Evolutionary conservation across 768 basidiomycete species (phyloP).

Genomic region (Lactarius hengduanensis): DNA sequence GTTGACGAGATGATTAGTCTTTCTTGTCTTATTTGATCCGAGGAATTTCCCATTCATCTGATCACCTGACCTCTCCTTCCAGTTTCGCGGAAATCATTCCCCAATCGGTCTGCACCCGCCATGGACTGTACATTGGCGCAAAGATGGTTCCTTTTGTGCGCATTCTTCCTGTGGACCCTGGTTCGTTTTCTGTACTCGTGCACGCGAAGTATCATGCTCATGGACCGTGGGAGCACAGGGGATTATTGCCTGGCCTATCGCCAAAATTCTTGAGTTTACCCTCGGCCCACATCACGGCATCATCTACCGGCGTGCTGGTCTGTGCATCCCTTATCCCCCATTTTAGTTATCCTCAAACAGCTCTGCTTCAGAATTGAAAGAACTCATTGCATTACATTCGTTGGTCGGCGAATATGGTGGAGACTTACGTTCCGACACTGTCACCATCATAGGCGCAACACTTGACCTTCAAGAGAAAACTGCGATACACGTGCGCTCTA

Average conservation of each 20-base stretch:
- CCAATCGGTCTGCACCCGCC: slow-evolving; percentile 87
- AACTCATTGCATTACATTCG: slow-evolving; percentile 87
- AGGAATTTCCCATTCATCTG: not conserved
- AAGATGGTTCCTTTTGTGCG: slow-evolving; percentile 76
- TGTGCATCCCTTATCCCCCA: not conserved
- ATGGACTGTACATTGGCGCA: slow-evolving; percentile 85
- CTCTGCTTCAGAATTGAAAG: slow-evolving; percentile 58
- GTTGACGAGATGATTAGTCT: not conserved
- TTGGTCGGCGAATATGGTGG: slow-evolving; percentile 72
- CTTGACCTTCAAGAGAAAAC: slow-evolving; percentile 88
- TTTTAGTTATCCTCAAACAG: not conserved
- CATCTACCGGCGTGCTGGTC: slow-evolving; percentile 73
- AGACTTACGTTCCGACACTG: slow-evolving; percentile 82
- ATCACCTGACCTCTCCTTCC: slow-evolving; percentile 11
- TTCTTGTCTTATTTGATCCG: not conserved
- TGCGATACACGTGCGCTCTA: slow-evolving; percentile 46
- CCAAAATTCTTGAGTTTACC: slow-evolving; percentile 73
- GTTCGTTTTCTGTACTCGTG: slow-evolving; percentile 39
- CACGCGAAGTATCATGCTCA: not conserved
- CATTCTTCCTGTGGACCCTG: slow-evolving; percentile 65
- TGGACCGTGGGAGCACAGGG: slow-evolving; percentile 43
- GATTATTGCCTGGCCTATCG: slow-evolving; percentile 80
- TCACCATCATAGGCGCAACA: slow-evolving; percentile 86
- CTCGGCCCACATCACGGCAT: slow-evolving; percentile 88
- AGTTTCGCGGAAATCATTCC: slow-evolving; percentile 93